Conservation (phyloP, 441 rosid genomes). For the Hypseocharis bilobata region DNA sequence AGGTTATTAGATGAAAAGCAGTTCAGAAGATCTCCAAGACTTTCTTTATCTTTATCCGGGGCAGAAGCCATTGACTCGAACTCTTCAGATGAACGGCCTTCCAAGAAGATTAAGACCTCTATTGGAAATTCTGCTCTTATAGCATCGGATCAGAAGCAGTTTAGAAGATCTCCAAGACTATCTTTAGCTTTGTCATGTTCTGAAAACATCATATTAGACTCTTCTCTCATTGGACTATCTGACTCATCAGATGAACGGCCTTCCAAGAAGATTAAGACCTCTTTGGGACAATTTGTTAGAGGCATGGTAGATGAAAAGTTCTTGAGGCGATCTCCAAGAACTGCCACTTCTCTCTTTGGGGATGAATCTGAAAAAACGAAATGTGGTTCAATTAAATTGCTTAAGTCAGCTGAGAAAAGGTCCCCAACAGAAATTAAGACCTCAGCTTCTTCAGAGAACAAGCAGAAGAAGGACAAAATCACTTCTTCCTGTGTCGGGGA, state of each 20-base stretch:
- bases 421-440: conserved; percentile 28
- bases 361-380: conserved; percentile 17
- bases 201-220: conserved; percentile 9
- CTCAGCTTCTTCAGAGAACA: conserved; percentile 21
- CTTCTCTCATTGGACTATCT: conserved; percentile 19
- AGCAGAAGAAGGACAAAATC: conserved; percentile 5
- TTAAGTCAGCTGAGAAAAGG: conserved; percentile 24
- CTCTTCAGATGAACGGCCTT: neutral
- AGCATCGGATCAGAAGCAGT: conserved; percentile 19
- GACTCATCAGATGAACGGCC: conserved; percentile 27
- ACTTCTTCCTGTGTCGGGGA: neutral
- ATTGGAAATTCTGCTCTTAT: neutral
- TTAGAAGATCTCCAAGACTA: conserved; percentile 8
- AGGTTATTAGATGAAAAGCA: conserved; percentile 13
- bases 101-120: neutral
- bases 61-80: neutral
- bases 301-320: conserved; percentile 23
- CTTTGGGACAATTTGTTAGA: conserved; percentile 21
- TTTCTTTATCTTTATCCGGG: neutral
- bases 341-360: conserved; percentile 14
- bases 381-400: conserved; percentile 12
- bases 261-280: conserved; percentile 30
- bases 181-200: conserved; percentile 8
- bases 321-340: conserved; percentile 23
- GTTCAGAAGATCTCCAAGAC: conserved; percentile 25